Evolutionary conservation across 2,329 filamentous ascomycete species (phyloP).

Genomic region (Aspergillus candidus): DNA sequence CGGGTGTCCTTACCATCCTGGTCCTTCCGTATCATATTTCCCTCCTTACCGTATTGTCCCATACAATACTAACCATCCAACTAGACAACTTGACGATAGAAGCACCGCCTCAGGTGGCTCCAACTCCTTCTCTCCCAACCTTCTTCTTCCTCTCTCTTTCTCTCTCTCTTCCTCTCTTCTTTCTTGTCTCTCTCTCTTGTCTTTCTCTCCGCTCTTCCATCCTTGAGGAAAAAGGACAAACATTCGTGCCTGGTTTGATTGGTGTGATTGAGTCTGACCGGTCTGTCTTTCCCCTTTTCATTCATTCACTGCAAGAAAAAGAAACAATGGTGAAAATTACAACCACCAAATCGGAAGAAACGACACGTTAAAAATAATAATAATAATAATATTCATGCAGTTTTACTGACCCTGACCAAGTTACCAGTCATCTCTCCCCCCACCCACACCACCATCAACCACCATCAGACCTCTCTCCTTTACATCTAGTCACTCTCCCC

Average conservation of each 20-base stretch:
- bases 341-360: too few relatives aligned
- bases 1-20: too few relatives aligned
- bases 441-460: background rate
- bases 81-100: background rate
- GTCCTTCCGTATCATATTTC: background rate
- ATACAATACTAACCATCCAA: conserved; percentile 13
- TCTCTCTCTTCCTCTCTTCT: too few relatives aligned
- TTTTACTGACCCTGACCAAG: conserved; percentile 6
- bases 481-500: conserved; percentile 14
- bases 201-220: conserved; percentile 9
- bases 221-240: conserved; percentile 6
- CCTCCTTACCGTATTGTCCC: conserved; percentile 9
- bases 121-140: conserved; percentile 5
- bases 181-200: too few relatives aligned
- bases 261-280: too few relatives aligned
- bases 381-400: background rate
- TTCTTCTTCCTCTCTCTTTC: too few relatives aligned
- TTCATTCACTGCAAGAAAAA: too few relatives aligned
- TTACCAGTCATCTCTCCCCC: conserved; percentile 5
- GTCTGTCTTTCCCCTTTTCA: too few relatives aligned
- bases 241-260: conserved; percentile 5
- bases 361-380: too few relatives aligned
- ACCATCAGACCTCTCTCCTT: conserved; percentile 7
- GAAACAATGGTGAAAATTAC: too few relatives aligned
- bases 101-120: conserved; percentile 24